A percentile compares a stretch with the other conserved stretches of the same genome.
These are phyloP conservation scores for Neofusicoccum sp. DNA, from an alignment of 2,329 filamentous ascomycete genomes.

Conservation along the genomic window DNA sequence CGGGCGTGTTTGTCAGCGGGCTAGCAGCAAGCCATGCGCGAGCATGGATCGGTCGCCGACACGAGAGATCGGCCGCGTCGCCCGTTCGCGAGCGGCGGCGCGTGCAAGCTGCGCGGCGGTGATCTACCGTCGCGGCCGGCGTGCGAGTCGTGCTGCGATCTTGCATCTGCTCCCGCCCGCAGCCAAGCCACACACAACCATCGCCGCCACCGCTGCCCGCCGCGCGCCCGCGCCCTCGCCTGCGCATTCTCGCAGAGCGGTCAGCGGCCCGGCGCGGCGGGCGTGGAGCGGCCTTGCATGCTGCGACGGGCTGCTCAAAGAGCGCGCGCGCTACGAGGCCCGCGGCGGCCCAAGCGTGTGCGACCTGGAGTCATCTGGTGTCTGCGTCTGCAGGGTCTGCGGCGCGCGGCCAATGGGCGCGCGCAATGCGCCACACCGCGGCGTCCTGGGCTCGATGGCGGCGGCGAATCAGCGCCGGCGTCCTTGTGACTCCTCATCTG, in stretches of 20 bases:
- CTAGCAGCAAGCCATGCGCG: constrained; percentile 16
- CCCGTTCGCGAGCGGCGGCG: constrained; percentile 1
- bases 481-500: constrained; percentile 20
- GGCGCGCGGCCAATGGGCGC: constrained; percentile 5
- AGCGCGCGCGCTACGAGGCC: constrained; percentile 10
- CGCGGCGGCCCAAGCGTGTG: constrained; percentile 14
- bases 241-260: constrained; percentile 13
- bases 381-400: constrained; percentile 19
- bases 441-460: constrained; percentile 8
- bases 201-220: constrained; percentile 3
- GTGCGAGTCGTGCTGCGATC: constrained; percentile 18
- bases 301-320: constrained; percentile 10
- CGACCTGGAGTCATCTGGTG: constrained; percentile 19
- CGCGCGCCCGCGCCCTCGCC: background rate
- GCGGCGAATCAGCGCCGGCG: constrained; percentile 15
- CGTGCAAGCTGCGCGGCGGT: constrained; percentile 17
- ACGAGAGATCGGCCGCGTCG: constrained; percentile 16
- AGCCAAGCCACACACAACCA: constrained; percentile 10
- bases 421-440: constrained; percentile 13
- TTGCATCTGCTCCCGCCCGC: constrained; percentile 20
- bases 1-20: background rate
- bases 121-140: constrained; percentile 17
- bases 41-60: constrained; percentile 15
- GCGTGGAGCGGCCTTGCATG: constrained; percentile 15
- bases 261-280: constrained; percentile 14